Conservation (phyloP, 2,329 filamentous ascomycete genomes). For the Shiraia bambusicola region DNA sequence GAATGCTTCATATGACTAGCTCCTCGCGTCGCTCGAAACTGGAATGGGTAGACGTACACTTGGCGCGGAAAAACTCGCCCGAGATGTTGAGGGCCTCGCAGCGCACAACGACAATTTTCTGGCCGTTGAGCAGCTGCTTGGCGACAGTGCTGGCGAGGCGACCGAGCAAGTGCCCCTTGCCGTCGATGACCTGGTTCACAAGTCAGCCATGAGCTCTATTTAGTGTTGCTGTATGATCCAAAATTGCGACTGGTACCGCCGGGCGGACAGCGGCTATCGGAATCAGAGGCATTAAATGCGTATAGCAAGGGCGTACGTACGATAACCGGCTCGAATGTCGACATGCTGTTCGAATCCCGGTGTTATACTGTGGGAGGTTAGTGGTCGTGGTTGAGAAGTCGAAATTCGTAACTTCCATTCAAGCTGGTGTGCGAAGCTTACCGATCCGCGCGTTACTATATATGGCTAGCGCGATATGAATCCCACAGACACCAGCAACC, state of each 20-base stretch:
- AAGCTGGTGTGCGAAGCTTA: conserved; percentile 6
- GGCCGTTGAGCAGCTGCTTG: conserved; percentile 98
- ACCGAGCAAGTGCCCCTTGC: conserved; percentile 99
- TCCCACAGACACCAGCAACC: not conserved
- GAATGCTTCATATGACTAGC: conserved; percentile 17
- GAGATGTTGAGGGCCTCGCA: conserved; percentile 99
- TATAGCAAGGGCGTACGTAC: conserved; percentile 51
- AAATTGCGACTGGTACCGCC: conserved; percentile 10
- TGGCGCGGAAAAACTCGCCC: conserved; percentile 99
- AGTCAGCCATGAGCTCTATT: conserved; percentile 31
- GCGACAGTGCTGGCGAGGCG: conserved; percentile 96
- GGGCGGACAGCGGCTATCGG: conserved; percentile 13
- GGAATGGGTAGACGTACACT: conserved; percentile 74
- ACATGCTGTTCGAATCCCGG: conserved; percentile 56
- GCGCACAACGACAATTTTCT: conserved; percentile 99
- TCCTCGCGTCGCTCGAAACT: conserved; percentile 16
- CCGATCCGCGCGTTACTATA: not conserved
- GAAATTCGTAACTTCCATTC: conserved; percentile 4
- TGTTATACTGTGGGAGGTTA: conserved; percentile 36
- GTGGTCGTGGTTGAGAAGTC: conserved; percentile 22
- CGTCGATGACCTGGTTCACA: conserved; percentile 75
- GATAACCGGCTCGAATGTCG: conserved; percentile 65
- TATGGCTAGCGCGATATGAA: not conserved
- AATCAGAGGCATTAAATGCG: conserved; percentile 7
- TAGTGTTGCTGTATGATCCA: conserved; percentile 7